phyloP scores from a whole-genome alignment of 2,329 filamentous ascomycete genomes.

The Neurospora sp. region DNA sequence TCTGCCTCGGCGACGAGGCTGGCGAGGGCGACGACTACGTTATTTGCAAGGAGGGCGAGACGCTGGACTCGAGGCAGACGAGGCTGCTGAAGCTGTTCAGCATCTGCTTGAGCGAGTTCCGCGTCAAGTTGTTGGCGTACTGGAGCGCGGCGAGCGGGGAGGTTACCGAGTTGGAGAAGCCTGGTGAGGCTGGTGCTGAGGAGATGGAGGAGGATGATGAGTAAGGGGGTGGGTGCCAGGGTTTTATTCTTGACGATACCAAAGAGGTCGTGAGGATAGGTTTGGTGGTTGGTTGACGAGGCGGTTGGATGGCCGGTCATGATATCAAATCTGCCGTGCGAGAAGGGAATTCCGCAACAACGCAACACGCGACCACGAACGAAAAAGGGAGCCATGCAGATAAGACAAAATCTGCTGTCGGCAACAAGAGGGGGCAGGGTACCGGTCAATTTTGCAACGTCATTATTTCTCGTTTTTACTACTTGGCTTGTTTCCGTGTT shows the following conservation, averaged over 20 bases:
- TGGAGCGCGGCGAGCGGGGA: conserved; percentile 50
- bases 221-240: conserved; percentile 1
- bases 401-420: too few species aligned
- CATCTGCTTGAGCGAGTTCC: conserved; percentile 84
- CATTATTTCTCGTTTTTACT: neutral
- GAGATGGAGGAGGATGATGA: conserved; percentile 17
- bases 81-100: conserved; percentile 90
- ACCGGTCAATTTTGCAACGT: neutral
- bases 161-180: conserved; percentile 44
- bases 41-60: conserved; percentile 77
- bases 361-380: neutral
- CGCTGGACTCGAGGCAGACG: conserved; percentile 84
- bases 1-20: conserved; percentile 58
- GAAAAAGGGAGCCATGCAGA: conserved; percentile 9
- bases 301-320: neutral
- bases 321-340: neutral
- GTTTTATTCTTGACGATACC: neutral
- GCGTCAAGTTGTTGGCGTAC: conserved; percentile 66
- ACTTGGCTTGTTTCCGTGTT: conserved; percentile 1
- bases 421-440: neutral
- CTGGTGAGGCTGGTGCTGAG: conserved; percentile 14
- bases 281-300: neutral
- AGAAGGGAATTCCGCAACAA: neutral
- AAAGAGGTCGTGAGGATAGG: neutral
- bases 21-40: conserved; percentile 50